Evolutionary conservation across 1,284 basidiomycete genomes (phyloP).

Genomic region (Flammula alnicola): DNA sequence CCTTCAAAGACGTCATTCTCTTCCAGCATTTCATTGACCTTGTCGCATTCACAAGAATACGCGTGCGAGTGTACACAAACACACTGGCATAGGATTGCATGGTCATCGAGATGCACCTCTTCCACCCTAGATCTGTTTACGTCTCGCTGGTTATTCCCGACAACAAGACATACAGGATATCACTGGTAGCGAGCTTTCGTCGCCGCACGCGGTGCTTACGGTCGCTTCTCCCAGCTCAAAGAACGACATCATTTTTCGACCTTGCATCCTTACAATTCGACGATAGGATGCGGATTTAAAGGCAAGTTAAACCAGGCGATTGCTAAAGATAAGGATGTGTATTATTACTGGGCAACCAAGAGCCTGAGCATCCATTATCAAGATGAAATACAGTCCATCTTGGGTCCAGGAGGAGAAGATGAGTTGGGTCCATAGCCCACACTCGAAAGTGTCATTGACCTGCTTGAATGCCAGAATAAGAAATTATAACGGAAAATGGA

Average conservation of each 20-base stretch:
- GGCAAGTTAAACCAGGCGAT: too few species aligned
- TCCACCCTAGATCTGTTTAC: constrained; percentile 23
- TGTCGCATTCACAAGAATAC: constrained; percentile 24
- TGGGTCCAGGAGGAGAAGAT: too few species aligned
- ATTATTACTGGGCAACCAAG: too few species aligned
- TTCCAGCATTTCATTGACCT: constrained; percentile 36
- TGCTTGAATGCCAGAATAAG: too few species aligned
- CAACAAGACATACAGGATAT: constrained; percentile 21
- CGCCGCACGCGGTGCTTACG: constrained; percentile 31
- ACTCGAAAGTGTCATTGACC: too few species aligned
- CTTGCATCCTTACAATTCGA: constrained; percentile 38
- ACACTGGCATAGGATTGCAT: constrained; percentile 19
- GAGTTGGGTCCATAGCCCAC: too few species aligned
- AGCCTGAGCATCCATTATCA: too few species aligned
- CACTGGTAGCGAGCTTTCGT: constrained; percentile 24
- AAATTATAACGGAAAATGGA: too few species aligned
- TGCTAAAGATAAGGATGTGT: too few species aligned
- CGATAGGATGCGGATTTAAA: constrained; percentile 33
- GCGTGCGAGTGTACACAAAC: constrained; percentile 29
- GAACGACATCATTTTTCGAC: constrained; percentile 31
- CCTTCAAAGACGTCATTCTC: constrained; percentile 28
- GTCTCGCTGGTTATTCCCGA: constrained; percentile 23
- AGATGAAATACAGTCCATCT: too few species aligned
- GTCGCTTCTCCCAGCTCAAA: constrained; percentile 21
- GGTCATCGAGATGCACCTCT: constrained; percentile 30